These are phyloP conservation scores for Metschnikowia hibisci DNA, from an alignment of 805 yeast species.

Conservation along the genomic window DNA sequence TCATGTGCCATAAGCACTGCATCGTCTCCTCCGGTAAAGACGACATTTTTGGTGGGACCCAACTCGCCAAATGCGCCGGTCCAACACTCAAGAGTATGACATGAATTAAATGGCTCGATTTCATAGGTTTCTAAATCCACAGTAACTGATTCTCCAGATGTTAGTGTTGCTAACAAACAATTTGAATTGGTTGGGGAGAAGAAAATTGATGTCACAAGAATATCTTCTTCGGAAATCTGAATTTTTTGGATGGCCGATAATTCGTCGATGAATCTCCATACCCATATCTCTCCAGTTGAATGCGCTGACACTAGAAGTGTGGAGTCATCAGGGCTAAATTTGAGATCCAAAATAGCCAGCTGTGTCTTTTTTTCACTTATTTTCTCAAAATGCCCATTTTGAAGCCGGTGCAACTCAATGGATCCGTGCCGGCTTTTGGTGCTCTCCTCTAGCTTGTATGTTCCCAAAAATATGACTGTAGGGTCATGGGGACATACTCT, in stretches of 20 bases:
- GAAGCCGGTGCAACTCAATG: conserved; percentile 39
- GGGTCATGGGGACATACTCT: conserved; percentile 51
- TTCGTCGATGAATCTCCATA: conserved; percentile 49
- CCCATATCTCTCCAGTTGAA: conserved; percentile 68
- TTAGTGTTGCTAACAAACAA: conserved; percentile 53
- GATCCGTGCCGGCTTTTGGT: conserved; percentile 63
- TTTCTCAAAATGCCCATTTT: conserved; percentile 12
- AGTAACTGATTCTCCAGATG: conserved; percentile 58
- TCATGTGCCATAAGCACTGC: conserved; percentile 73
- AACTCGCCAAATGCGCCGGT: conserved; percentile 66
- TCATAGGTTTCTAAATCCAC: conserved; percentile 27
- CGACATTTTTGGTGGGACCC: conserved; percentile 49
- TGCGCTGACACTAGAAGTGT: conserved; percentile 59
- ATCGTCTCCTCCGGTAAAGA: conserved; percentile 93
- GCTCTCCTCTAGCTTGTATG: conserved; percentile 64
- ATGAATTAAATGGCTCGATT: conserved; percentile 25
- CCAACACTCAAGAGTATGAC: conserved; percentile 85
- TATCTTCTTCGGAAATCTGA: conserved; percentile 46
- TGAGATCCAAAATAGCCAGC: conserved; percentile 76
- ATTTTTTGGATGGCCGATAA: conserved; percentile 17
- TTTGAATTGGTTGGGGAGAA: conserved; percentile 45
- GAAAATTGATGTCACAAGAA: conserved; percentile 61
- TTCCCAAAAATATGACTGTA: conserved; percentile 60
- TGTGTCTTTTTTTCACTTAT: conserved; percentile 30
- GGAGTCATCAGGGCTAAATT: conserved; percentile 55